These are phyloP conservation scores for Henningerozyma blattae DNA, from an alignment of 805 yeast genomes.

Conservation along the genomic window DNA sequence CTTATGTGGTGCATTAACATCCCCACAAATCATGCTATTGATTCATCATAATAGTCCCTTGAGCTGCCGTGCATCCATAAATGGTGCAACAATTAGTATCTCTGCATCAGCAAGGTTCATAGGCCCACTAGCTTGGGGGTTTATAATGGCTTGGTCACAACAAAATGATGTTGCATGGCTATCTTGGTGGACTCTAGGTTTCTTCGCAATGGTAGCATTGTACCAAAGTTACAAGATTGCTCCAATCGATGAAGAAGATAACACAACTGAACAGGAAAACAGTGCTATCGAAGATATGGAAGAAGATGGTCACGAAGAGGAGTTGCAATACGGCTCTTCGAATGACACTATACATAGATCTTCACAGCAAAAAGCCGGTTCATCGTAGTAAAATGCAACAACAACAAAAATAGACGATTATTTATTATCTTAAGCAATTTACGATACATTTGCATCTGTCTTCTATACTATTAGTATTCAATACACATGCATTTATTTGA, in stretches of 20 bases:
- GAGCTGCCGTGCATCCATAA: constrained; percentile 44
- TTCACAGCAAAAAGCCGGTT: no score
- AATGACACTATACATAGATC: no score
- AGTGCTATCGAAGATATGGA: neutral
- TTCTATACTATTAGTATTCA: no score
- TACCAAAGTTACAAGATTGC: constrained; percentile 20
- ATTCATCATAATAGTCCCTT: constrained; percentile 44
- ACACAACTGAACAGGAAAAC: constrained; percentile 7
- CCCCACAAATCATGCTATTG: constrained; percentile 41
- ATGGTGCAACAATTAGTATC: constrained; percentile 43
- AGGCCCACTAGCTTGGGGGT: constrained; percentile 50
- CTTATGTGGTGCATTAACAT: constrained; percentile 33
- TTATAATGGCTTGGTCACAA: constrained; percentile 28
- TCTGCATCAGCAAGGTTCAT: constrained; percentile 43
- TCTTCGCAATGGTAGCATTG: constrained; percentile 18
- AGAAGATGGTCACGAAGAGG: neutral
- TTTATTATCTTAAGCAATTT: no score
- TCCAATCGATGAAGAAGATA: constrained; percentile 18
- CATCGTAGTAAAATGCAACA: no score
- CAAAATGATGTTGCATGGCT: constrained; percentile 20
- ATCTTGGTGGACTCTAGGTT: constrained; percentile 24
- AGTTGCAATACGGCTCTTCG: no score
- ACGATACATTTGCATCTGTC: no score
- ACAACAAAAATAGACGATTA: no score
- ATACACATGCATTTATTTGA: no score